Evolutionary conservation across 139 green algal species (phyloP).

Genomic region (Chlamydomonas urium): DNA sequence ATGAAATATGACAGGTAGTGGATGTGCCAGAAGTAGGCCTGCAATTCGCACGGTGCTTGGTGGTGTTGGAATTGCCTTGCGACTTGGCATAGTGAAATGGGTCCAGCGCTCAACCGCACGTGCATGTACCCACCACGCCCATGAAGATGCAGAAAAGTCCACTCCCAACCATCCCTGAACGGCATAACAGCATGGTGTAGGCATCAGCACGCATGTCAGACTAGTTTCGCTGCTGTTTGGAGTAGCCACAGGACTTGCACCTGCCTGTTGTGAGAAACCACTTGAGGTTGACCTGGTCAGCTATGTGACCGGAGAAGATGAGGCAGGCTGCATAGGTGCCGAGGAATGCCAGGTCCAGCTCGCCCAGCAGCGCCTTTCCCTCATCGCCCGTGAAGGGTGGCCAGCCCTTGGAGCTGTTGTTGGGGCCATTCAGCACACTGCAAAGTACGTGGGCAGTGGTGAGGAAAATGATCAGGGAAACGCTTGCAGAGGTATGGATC

Average conservation of each 20-base stretch:
- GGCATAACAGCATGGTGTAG: too few relatives aligned
- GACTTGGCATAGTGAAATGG: too few relatives aligned
- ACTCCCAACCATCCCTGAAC: constrained; percentile 79
- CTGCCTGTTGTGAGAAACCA: constrained; percentile 74
- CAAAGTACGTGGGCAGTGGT: too few relatives aligned
- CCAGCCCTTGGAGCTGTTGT: too few relatives aligned
- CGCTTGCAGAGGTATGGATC: too few relatives aligned
- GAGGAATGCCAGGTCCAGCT: constrained; percentile 91
- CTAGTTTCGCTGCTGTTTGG: too few relatives aligned
- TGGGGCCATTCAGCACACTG: too few relatives aligned
- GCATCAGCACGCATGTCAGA: too few relatives aligned
- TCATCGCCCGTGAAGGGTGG: too few relatives aligned
- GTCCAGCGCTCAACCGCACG: too few relatives aligned
- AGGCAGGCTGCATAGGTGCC: constrained; percentile 84
- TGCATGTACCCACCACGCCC: constrained; percentile 58
- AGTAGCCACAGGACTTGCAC: too few relatives aligned
- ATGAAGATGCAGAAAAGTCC: constrained; percentile 71
- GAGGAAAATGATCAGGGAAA: too few relatives aligned
- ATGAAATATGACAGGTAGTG: constrained; percentile 83
- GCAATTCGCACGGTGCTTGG: constrained; percentile 3
- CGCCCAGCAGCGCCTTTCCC: constrained; percentile 75
- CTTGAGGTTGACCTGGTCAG: constrained; percentile 81
- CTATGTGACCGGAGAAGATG: constrained; percentile 89
- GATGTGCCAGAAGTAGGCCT: constrained; percentile 80
- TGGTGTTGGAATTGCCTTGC: neutral